Base-by-base conservation (phyloP, 257 asterid genomes). In the Vinca minor region DNA sequence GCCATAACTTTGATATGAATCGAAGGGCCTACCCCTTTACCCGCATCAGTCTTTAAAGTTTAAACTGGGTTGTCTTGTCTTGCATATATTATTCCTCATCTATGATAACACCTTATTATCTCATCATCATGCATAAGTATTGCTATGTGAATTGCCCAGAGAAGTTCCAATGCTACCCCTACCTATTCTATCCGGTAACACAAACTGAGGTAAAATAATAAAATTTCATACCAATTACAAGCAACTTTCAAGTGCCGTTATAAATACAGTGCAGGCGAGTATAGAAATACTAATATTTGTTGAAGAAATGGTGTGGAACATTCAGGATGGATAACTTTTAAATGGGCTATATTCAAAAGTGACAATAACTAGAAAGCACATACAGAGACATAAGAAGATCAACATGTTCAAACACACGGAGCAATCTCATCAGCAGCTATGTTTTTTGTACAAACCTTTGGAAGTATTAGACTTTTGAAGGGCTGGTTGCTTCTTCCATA, bases 401-500 rank as follows among this genome's bases (percentile, higher is more conserved):
- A 1, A 29, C 28, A 59, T 48, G 68, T 50, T 25, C 47, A 52
- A 58, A 38, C 17, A 34, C 36, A 31, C 5, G 17, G 48, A 54
- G 38, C 28, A 11, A 14, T 7, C 21, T 31, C 42, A 26, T 56
- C 1, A 23, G 26, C n/a, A 15, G 42, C 38, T 32, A 55, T 14
- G 4, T 1, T 20, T 31, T 54, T 55, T 10, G 25, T 21, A 54
- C 75, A 68, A 69, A 89, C 97, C 97, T 85, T 77, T 85, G 48
- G 87, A 72, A 60, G 71, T 57, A 66, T 45, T 54, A 59, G 79
- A 83, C 71, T 76, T 87, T 41, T 77, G 90, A 46, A 81, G 73
- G 68, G 88, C 68, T 9, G 79, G 47, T 60, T 71, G 85, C 82
- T 83, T 89, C 85, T 87, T 87, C 94, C 89, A 85, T 47, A 81